Conservation (phyloP, 495 filamentous ascomycete genomes). For the Podospora pseudopauciseta region DNA sequence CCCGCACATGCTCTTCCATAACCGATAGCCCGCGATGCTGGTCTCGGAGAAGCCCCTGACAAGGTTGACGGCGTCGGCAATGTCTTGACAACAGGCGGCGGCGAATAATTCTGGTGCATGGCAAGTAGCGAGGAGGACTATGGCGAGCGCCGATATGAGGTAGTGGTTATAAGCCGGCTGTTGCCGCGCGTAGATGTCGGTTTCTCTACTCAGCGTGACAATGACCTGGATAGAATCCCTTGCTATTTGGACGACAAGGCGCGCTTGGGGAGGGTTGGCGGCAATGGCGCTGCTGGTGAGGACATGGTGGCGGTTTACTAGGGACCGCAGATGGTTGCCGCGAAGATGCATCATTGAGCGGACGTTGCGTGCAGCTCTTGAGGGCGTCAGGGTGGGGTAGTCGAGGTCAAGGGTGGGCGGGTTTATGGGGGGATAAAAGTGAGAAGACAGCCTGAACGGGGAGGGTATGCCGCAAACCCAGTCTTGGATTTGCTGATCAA, state of each 20-base stretch:
- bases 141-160: neutral
- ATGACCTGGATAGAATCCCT: neutral
- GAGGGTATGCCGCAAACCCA: neutral
- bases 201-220: neutral
- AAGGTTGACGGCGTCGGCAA: neutral
- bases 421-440: neutral
- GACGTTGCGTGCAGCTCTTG: too few species aligned
- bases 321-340: neutral
- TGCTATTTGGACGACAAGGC: neutral
- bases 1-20: constrained; percentile 13
- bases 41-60: neutral
- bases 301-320: neutral
- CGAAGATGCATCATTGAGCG: neutral
- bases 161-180: neutral
- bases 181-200: neutral
- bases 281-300: neutral
- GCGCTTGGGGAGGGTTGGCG: neutral
- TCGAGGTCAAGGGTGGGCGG: neutral
- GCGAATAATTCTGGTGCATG: neutral
- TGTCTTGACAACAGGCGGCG: neutral
- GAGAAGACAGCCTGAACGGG: neutral
- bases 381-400: neutral
- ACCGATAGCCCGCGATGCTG: neutral
- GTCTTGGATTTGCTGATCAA: neutral
- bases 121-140: neutral